Evolutionary conservation across 371 early-diverging fungal genomes (phyloP).

Genomic region (Mortierella sp.): DNA sequence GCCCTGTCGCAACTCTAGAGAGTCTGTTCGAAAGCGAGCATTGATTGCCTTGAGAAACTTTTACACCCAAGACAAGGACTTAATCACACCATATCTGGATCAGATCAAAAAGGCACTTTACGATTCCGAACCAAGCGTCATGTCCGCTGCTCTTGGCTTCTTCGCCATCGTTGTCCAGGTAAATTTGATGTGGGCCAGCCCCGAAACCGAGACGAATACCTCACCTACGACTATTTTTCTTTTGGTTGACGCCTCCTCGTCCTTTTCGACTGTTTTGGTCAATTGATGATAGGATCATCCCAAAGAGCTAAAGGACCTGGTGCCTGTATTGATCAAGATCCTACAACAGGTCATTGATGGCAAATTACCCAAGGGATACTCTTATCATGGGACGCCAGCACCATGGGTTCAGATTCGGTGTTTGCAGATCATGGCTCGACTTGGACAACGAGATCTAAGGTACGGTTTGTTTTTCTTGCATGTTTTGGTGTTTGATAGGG

Average conservation of each 20-base stretch:
- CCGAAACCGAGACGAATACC: too few relatives aligned
- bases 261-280: too few relatives aligned
- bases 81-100: conserved; percentile 32
- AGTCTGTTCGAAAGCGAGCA: conserved; percentile 51
- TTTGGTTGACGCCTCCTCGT: neutral
- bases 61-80: conserved; percentile 29
- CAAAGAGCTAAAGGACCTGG: conserved; percentile 25
- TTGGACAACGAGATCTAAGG: conserved; percentile 49
- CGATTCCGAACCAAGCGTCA: conserved; percentile 51
- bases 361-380: conserved; percentile 46
- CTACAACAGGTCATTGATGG: conserved; percentile 46
- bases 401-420: conserved; percentile 54
- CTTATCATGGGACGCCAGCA: conserved; percentile 47
- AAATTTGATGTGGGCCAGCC: too few relatives aligned
- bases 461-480: neutral
- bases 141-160: conserved; percentile 49
- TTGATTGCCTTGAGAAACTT: conserved; percentile 43
- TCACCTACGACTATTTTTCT: neutral
- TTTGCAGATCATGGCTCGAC: conserved; percentile 41
- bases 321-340: conserved; percentile 33
- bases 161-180: conserved; percentile 38
- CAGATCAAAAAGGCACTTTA: conserved; percentile 34
- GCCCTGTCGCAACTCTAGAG: conserved; percentile 7
- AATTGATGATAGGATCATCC: conserved; percentile 27
- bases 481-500: neutral